Evolutionary conservation across 306 rosid genomes (phyloP).

Genomic region (Dryas drummondii): DNA sequence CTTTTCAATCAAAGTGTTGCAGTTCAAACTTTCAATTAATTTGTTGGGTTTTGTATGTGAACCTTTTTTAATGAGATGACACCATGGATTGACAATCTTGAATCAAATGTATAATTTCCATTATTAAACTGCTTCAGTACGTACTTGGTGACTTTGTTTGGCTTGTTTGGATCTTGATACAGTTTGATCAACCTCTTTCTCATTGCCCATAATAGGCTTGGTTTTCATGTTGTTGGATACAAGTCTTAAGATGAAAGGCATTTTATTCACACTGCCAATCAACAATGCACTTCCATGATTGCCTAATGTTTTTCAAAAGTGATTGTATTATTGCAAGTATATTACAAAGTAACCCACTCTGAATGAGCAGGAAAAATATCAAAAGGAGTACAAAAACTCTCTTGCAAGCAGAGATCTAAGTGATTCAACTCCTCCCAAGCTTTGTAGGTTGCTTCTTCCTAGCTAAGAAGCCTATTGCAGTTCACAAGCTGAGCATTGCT

Average conservation of each 20-base stretch:
- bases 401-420: slow-evolving; percentile 3
- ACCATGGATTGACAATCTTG: too few species aligned
- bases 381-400: neutral
- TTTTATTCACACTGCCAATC: neutral
- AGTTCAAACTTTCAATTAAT: too few species aligned
- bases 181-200: too few species aligned
- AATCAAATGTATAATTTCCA: too few species aligned
- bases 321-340: neutral
- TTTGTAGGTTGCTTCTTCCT: neutral
- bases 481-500: neutral
- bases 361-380: neutral
- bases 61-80: too few species aligned
- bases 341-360: neutral
- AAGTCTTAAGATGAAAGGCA: neutral
- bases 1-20: too few species aligned
- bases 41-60: too few species aligned
- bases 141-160: too few species aligned
- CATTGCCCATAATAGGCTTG: neutral
- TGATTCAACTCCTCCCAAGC: neutral
- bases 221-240: neutral
- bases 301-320: neutral
- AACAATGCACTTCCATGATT: neutral
- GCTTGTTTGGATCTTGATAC: too few species aligned
- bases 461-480: neutral
- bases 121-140: too few species aligned